A percentile compares a stretch with the other conserved stretches of the same genome.
Evolutionary conservation across 2,329 filamentous ascomycete genomes (phyloP).

Genomic region (Aphanoascus verrucosus): DNA sequence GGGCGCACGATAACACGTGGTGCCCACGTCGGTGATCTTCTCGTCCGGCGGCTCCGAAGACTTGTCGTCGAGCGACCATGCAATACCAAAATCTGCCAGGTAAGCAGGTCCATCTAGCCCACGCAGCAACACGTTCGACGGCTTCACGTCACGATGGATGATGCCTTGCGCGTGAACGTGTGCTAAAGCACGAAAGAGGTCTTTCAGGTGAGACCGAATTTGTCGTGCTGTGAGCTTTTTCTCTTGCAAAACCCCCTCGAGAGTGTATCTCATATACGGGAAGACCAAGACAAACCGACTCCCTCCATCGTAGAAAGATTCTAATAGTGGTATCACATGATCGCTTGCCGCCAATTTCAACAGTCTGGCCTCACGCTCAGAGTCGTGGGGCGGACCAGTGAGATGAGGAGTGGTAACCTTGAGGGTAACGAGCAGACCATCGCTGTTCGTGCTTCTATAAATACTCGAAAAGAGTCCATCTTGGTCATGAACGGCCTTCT

Average conservation of each 20-base stretch:
- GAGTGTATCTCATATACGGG: conserved; percentile 66
- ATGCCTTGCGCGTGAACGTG: conserved; percentile 65
- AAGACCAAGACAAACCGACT: conserved; percentile 70
- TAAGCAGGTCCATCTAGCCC: conserved; percentile 60
- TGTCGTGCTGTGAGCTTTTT: conserved; percentile 33
- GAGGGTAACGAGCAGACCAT: conserved; percentile 51
- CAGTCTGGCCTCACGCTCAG: conserved; percentile 66
- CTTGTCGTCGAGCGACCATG: conserved; percentile 57
- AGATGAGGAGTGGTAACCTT: conserved; percentile 73
- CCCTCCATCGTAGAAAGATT: conserved; percentile 59
- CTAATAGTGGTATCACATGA: conserved; percentile 56
- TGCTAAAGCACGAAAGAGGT: conserved; percentile 59
- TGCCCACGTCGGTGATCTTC: conserved; percentile 90
- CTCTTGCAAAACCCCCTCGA: conserved; percentile 55
- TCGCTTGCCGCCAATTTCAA: conserved; percentile 49
- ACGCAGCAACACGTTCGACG: conserved; percentile 70
- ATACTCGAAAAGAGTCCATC: conserved; percentile 73
- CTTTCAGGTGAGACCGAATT: conserved; percentile 45
- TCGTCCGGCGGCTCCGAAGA: conserved; percentile 51
- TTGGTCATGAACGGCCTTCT: conserved; percentile 45
- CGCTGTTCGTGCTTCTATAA: conserved; percentile 52
- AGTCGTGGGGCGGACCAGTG: conserved; percentile 71
- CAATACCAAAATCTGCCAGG: conserved; percentile 84
- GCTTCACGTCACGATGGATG: conserved; percentile 89
- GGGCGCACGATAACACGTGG: conserved; percentile 79